Evolutionary conservation across 2,329 filamentous ascomycete species (phyloP).

Genomic region (Simplicillium sp.): DNA sequence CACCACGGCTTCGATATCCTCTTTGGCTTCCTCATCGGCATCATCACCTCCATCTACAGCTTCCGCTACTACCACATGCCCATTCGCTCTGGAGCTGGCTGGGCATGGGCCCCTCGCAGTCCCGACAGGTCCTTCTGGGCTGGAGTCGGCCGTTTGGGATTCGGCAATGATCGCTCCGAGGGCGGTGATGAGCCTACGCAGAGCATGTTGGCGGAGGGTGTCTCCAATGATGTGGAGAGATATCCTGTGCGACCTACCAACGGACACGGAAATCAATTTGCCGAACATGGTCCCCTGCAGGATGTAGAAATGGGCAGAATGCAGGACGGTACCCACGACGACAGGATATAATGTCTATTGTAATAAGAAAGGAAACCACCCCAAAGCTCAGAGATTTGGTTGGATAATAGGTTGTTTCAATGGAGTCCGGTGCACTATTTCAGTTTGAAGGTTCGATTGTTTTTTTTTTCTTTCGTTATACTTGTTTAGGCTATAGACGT

Average conservation of each 20-base stretch:
- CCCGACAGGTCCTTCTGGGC: conserved; percentile 68
- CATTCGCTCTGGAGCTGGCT: conserved; percentile 64
- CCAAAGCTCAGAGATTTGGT: no score
- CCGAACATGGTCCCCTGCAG: no score
- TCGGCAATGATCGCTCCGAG: conserved; percentile 30
- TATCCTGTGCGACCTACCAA: not conserved
- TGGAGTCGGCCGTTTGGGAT: conserved; percentile 54
- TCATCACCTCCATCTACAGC: conserved; percentile 58
- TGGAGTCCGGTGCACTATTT: no score
- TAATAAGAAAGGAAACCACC: no score
- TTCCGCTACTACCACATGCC: conserved; percentile 85
- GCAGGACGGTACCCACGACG: no score
- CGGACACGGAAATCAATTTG: no score
- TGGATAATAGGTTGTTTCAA: no score
- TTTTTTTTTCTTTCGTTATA: not conserved
- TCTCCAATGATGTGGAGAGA: conserved; percentile 6
- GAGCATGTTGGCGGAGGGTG: not conserved
- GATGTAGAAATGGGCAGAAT: not conserved
- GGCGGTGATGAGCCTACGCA: conserved; percentile 17
- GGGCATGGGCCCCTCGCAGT: conserved; percentile 79
- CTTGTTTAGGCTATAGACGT: not conserved
- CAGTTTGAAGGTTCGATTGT: not conserved
- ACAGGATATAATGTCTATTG: no score
- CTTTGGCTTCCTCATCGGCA: conserved; percentile 73
- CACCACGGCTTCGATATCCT: conserved; percentile 92